Conservation (phyloP, 495 filamentous ascomycete genomes). For the Penicillium lividum region DNA sequence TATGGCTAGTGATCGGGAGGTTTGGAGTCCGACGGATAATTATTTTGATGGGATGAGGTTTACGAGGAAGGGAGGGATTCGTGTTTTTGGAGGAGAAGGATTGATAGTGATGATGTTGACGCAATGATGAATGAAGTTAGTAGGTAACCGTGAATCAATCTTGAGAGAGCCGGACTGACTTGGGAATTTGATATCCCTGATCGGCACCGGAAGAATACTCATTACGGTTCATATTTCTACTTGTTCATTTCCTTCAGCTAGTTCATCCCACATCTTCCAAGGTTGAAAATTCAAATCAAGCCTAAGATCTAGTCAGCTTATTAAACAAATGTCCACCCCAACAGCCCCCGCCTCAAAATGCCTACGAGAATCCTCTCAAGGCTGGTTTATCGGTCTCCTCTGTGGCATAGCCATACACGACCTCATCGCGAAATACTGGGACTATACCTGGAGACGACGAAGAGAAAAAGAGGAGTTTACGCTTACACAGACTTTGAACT, state of each 20-base stretch:
- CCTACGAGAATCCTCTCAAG: neutral
- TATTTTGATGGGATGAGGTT: neutral
- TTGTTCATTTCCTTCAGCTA: too few species aligned
- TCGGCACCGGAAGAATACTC: too few species aligned
- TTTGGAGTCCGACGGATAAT: neutral
- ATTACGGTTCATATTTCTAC: too few species aligned
- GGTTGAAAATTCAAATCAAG: neutral
- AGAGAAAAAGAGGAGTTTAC: neutral
- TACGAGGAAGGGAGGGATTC: neutral
- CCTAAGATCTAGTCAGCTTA: neutral
- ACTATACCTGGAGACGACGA: neutral
- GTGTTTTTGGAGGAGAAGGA: neutral
- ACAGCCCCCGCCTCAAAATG: neutral
- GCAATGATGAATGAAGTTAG: neutral
- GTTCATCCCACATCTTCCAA: too few species aligned
- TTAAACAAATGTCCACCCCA: neutral
- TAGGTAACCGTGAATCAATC: neutral
- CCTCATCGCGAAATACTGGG: neutral
- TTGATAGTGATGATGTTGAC: neutral
- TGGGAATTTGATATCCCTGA: too few species aligned
- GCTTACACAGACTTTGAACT: neutral
- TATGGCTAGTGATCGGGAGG: neutral
- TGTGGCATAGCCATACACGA: neutral
- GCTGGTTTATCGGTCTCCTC: neutral
- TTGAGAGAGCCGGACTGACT: too few species aligned